phyloP scores from a whole-genome alignment of 352 stramenopile genomes.

The Pythium rhizo-oryzae region DNA sequence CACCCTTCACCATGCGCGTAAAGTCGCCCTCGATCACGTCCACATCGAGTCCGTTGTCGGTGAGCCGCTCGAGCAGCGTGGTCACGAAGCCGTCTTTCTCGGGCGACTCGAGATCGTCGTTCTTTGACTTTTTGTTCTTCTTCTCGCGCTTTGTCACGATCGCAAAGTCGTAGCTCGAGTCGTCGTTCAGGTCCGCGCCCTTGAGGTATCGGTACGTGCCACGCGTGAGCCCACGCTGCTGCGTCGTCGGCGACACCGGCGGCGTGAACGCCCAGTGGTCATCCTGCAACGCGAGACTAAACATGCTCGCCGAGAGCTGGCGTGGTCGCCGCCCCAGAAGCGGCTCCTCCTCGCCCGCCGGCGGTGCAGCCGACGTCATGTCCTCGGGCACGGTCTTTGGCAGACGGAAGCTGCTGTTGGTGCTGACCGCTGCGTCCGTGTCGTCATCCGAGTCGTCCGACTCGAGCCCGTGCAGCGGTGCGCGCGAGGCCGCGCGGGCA shows the following conservation, averaged over 20 bases:
- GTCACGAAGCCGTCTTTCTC: slow-evolving; percentile 44
- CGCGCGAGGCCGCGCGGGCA: neutral
- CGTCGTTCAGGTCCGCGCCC: slow-evolving; percentile 49
- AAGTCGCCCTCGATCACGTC: slow-evolving; percentile 78
- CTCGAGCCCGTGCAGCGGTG: neutral
- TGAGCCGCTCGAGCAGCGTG: slow-evolving; percentile 59
- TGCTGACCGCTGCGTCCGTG: neutral
- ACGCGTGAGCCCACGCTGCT: slow-evolving; percentile 32
- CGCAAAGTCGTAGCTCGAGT: slow-evolving; percentile 66
- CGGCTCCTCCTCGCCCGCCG: neutral
- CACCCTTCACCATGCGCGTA: slow-evolving; percentile 38
- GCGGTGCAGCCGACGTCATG: neutral
- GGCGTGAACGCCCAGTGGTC: slow-evolving; percentile 59
- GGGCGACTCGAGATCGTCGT: slow-evolving; percentile 18
- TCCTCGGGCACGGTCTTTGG: neutral
- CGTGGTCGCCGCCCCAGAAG: slow-evolving; percentile 25
- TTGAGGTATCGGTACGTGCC: slow-evolving; percentile 65
- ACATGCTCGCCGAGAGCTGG: slow-evolving; percentile 49
- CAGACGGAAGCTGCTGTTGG: neutral
- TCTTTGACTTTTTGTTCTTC: slow-evolving; percentile 20
- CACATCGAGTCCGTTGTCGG: slow-evolving; percentile 66
- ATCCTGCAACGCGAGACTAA: slow-evolving; percentile 59
- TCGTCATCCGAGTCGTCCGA: slow-evolving; percentile 18
- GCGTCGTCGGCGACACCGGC: slow-evolving; percentile 40
- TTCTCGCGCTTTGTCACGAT: slow-evolving; percentile 64